A percentile compares a stretch with the other conserved stretches of the same genome.
These are phyloP conservation scores for Metschnikowia sp. DNA, from an alignment of 805 yeast species.

Conservation along the genomic window DNA sequence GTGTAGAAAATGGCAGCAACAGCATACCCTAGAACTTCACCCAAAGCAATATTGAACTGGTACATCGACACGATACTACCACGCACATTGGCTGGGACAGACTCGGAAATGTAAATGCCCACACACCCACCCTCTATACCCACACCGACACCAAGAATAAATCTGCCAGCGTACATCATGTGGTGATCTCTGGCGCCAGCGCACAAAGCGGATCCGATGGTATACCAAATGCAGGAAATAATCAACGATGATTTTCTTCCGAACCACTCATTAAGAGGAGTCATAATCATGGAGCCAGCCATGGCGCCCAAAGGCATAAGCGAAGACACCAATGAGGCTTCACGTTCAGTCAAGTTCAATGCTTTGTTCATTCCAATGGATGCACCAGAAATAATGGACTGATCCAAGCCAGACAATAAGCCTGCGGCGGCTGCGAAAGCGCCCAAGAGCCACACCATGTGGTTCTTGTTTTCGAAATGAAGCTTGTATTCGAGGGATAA, in stretches of 20 bases:
- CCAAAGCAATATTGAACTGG: slow-evolving; percentile 63
- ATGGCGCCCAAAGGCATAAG: slow-evolving; percentile 71
- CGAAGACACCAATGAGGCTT: slow-evolving; percentile 53
- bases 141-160: slow-evolving; percentile 59
- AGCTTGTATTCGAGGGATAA: slow-evolving; percentile 34
- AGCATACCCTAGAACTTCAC: slow-evolving; percentile 64
- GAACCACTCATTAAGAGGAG: slow-evolving; percentile 52
- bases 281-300: slow-evolving; percentile 57
- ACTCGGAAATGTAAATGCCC: slow-evolving; percentile 60
- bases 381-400: slow-evolving; percentile 66
- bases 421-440: slow-evolving; percentile 63
- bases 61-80: slow-evolving; percentile 61
- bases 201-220: slow-evolving; percentile 58
- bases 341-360: slow-evolving; percentile 37
- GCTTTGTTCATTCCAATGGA: slow-evolving; percentile 46
- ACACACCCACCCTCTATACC: slow-evolving; percentile 68
- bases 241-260: slow-evolving; percentile 57
- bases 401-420: slow-evolving; percentile 63
- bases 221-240: slow-evolving; percentile 56
- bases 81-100: slow-evolving; percentile 54
- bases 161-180: slow-evolving; percentile 50
- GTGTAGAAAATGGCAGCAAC: slow-evolving; percentile 59
- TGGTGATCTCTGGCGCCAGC: slow-evolving; percentile 38
- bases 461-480: slow-evolving; percentile 42
- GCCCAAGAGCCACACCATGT: slow-evolving; percentile 47